These are phyloP conservation scores for Chytridium lagenaria DNA, from an alignment of 371 early-diverging fungal species.

Conservation along the genomic window DNA sequence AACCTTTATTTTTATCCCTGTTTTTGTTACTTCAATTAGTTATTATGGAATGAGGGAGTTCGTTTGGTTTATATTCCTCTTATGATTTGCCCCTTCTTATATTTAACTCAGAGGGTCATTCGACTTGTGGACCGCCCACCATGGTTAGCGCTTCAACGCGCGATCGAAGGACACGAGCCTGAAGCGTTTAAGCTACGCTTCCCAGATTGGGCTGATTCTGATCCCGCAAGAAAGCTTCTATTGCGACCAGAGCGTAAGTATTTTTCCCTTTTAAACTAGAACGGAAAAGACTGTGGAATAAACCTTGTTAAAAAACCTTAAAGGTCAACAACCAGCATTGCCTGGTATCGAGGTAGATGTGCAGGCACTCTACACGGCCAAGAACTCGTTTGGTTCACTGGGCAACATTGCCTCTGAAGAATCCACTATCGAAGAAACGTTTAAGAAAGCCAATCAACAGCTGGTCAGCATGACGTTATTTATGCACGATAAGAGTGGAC, in stretches of 20 bases:
- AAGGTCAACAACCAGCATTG: no score
- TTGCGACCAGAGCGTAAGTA: constrained; percentile 10
- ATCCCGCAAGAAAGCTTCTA: constrained; percentile 12
- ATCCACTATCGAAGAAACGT: constrained; percentile 13
- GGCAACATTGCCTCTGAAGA: constrained; percentile 32
- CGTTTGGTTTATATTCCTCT: not conserved
- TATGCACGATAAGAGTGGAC: constrained; percentile 44
- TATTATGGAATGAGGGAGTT: no score
- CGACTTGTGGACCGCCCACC: constrained; percentile 43
- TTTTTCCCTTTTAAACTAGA: not conserved
- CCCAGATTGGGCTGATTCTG: constrained; percentile 49
- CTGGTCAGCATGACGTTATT: constrained; percentile 43
- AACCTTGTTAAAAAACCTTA: not conserved
- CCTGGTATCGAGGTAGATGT: constrained; percentile 47
- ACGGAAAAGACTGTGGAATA: not conserved
- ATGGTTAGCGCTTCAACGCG: constrained; percentile 51
- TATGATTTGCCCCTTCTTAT: not conserved
- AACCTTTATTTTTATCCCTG: not conserved
- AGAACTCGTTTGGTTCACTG: constrained; percentile 20
- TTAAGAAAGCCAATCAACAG: constrained; percentile 37
- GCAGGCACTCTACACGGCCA: constrained; percentile 46
- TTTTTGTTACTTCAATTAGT: not conserved
- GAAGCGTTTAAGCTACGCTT: constrained; percentile 57
- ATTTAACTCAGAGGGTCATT: constrained; percentile 40
- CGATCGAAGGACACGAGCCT: constrained; percentile 47